Percentiles rank a stretch among this genome's conserved stretches.
phyloP scores from a whole-genome alignment of 257 asterid genomes.

The Haberlea rhodopensis region DNA sequence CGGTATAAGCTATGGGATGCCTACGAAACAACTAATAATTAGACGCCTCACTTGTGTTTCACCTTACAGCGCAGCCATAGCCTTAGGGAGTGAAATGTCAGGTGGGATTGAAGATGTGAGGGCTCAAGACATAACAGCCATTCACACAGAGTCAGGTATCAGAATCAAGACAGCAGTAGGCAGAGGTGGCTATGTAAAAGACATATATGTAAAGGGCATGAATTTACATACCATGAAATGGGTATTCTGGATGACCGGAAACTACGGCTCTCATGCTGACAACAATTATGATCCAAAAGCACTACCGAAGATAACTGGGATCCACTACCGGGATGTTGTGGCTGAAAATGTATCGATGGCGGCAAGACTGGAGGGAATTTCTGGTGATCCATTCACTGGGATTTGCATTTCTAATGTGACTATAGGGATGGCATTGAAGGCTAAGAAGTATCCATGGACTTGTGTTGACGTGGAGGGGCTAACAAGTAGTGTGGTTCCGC shows the following conservation, averaged over 20 bases:
- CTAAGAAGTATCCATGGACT: conserved; percentile 69
- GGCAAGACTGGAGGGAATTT: conserved; percentile 72
- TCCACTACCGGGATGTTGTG: conserved; percentile 71
- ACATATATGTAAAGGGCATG: conserved; percentile 72
- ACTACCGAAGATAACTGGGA: conserved; percentile 59
- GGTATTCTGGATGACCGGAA: conserved; percentile 94
- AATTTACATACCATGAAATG: conserved; percentile 74
- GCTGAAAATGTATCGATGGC: conserved; percentile 77
- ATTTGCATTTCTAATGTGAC: conserved; percentile 79
- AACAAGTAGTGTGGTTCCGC: conserved; percentile 58
- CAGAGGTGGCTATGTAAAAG: conserved; percentile 71
- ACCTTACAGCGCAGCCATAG: conserved; percentile 85
- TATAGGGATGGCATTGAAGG: conserved; percentile 63
- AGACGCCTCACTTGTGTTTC: conserved; percentile 79
- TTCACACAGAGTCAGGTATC: conserved; percentile 72
- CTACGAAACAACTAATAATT: conserved; percentile 64
- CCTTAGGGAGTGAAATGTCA: conserved; percentile 89
- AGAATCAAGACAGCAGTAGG: conserved; percentile 77
- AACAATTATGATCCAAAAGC: conserved; percentile 66
- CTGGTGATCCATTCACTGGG: conserved; percentile 74
- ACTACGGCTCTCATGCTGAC: conserved; percentile 85
- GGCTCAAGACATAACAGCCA: conserved; percentile 66
- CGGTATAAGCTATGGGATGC: conserved; percentile 76
- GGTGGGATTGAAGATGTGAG: conserved; percentile 85
- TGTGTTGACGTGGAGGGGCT: conserved; percentile 59